Percentiles rank a stretch among this genome's conserved stretches.
These are phyloP conservation scores for Catunica adiposa DNA, from an alignment of 2,329 filamentous ascomycete genomes.

Conservation along the genomic window DNA sequence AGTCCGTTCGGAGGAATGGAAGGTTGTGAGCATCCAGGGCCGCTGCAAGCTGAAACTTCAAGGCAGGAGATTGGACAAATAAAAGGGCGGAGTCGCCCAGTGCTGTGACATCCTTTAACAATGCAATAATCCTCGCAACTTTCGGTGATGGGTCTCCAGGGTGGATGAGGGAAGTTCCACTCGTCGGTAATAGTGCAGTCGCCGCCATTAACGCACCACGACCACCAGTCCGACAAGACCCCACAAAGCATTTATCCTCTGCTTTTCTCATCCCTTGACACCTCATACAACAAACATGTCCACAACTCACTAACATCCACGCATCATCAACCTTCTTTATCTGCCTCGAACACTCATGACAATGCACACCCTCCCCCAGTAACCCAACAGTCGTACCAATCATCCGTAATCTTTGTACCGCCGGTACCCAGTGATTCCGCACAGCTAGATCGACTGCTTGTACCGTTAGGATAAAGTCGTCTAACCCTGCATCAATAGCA, in stretches of 20 bases:
- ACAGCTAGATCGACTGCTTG: slow-evolving; percentile 15
- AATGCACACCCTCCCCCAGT: slow-evolving; percentile 1
- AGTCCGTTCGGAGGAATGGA: slow-evolving; percentile 7
- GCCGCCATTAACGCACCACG: slow-evolving; percentile 8
- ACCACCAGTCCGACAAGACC: slow-evolving; percentile 6
- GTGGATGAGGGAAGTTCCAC: not conserved
- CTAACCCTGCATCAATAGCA: slow-evolving; percentile 15
- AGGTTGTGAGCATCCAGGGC: not conserved
- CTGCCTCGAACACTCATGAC: not conserved
- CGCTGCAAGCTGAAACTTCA: slow-evolving; percentile 17
- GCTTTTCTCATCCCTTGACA: not conserved
- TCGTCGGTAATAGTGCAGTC: slow-evolving; percentile 8
- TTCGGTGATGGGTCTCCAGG: slow-evolving; percentile 12
- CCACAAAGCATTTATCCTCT: slow-evolving; percentile 13
- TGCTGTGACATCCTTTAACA: slow-evolving; percentile 1
- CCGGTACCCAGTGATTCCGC: slow-evolving; percentile 5
- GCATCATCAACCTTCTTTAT: not conserved
- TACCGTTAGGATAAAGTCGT: slow-evolving; percentile 15
- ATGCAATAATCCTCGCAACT: slow-evolving; percentile 17
- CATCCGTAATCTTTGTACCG: slow-evolving; percentile 7
- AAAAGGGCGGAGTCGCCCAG: slow-evolving; percentile 20
- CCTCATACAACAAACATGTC: slow-evolving; percentile 18
- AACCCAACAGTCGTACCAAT: not conserved
- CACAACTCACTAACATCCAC: slow-evolving; percentile 18
- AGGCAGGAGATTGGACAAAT: slow-evolving; percentile 23